Conservation (phyloP, 805 yeast genomes). For the Saccharomyces kudriavzevii region DNA sequence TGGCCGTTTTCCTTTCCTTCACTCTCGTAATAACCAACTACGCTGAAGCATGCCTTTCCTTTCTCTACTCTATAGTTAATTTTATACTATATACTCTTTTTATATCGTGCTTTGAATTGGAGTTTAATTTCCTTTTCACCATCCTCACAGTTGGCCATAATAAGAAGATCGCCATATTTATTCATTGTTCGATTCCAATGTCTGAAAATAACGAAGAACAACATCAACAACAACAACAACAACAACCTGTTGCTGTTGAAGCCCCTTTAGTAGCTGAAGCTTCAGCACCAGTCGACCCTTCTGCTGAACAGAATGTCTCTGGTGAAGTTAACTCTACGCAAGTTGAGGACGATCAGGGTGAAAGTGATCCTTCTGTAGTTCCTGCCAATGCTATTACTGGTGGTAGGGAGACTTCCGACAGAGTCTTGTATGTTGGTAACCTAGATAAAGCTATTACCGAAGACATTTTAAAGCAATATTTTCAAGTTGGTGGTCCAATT, state of each 20-base stretch:
- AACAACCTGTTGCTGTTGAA: not conserved
- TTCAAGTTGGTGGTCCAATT: constrained; percentile 54
- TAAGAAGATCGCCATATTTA: not conserved
- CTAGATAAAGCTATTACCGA: constrained; percentile 60
- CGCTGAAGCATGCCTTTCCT: not conserved
- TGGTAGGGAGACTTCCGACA: constrained; percentile 70
- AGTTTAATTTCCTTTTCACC: not conserved
- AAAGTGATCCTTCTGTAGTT: constrained; percentile 21
- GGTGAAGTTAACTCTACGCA: not conserved
- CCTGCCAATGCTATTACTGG: constrained; percentile 74
- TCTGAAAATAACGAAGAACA: not conserved
- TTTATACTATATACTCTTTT: not conserved
- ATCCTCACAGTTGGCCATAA: not conserved
- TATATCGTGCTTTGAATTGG: not conserved
- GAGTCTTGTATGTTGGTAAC: constrained; percentile 70
- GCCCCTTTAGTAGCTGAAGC: not conserved
- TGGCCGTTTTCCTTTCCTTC: not conserved
- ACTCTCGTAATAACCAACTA: not conserved
- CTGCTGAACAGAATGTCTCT: not conserved
- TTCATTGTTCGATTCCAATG: not conserved
- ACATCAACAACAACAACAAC: not conserved
- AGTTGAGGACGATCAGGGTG: constrained; percentile 3
- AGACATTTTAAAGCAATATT: constrained; percentile 50
- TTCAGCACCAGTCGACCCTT: not conserved
- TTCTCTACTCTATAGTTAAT: not conserved